Base-by-base conservation (phyloP, 371 early-diverging fungal species). In the Umbelopsis sp. region DNA sequence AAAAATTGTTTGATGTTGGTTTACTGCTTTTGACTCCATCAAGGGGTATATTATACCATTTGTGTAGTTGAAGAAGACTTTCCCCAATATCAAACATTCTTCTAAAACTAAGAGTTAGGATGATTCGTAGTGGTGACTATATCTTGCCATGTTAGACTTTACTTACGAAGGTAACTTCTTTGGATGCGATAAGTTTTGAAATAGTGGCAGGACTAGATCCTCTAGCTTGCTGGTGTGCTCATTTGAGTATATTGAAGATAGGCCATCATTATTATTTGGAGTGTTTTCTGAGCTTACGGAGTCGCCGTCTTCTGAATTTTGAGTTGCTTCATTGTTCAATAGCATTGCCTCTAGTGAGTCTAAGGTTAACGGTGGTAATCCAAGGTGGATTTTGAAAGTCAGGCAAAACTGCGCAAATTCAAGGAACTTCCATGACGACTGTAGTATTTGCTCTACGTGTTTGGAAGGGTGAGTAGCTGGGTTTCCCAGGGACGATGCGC, bases 371-470 rank as follows among this genome's bases (percentile, higher is more conserved):
- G 35, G 8, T 9, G 70, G 67, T 12, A 74, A 24, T 0, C 45
- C 32, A 29, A 75, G 69, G 20, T 72, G 72, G 7, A 22, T 37
- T 9, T 57, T 22, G 18, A 75, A 75, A 0, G 52, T 67, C 24
- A 44, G 44, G 37, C 70, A 75, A 29, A 72, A 72, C 29, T 72
- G 70, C 35, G 63, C 69, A 16, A 64, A 50, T 14, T 63, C 70
- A 5, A 75, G 25, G n/a, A 75, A 75, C 16, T 25, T 44, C 75
- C 75, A 75, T 12, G 75, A 75, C 12, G 75, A 70, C 29, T 68
- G 70, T n/a, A 75, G 73, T 44, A 72, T 72, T 8, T 65, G 44
- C 51, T 68, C 75, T 75, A 35, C 44, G 11, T 32, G 18, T 35
- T 16, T 4, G 9, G 29, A 53, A 35, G 25, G 35, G 35, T 57